Percentiles rank a stretch among this genome's conserved stretches.
Evolutionary conservation across 2,329 filamentous ascomycete genomes (phyloP).

Genomic region (Polytolypa hystricis): DNA sequence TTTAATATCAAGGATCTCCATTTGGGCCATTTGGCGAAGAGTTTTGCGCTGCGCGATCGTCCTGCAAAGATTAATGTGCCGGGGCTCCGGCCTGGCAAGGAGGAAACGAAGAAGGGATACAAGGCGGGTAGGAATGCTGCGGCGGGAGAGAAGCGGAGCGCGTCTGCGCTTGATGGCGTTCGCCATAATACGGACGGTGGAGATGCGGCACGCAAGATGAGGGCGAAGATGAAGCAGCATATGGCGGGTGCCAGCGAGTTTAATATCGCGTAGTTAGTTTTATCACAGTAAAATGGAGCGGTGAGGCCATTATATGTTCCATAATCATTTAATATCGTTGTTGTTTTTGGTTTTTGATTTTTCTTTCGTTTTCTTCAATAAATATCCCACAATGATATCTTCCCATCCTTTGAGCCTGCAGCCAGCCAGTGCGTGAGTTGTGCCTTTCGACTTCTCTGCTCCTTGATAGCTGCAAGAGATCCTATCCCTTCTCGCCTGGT

Average conservation of each 20-base stretch:
- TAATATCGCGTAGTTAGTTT: conserved; percentile 48
- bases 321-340: conserved; percentile 10
- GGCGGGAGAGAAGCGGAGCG: conserved; percentile 20
- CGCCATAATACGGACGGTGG: conserved; percentile 26
- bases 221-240: conserved; percentile 40
- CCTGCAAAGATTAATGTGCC: conserved; percentile 62
- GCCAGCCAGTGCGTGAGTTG: conserved; percentile 76
- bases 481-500: conserved; percentile 3
- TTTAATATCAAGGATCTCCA: conserved; percentile 91
- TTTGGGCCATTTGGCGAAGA: conserved; percentile 86
- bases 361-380: conserved; percentile 45
- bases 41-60: conserved; percentile 78
- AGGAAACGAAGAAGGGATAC: conserved; percentile 36
- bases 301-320: conserved; percentile 14
- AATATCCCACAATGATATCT: conserved; percentile 90
- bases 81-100: conserved; percentile 39
- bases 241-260: conserved; percentile 46
- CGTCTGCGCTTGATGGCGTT: conserved; percentile 13
- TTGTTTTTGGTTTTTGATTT: neutral
- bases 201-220: conserved; percentile 43
- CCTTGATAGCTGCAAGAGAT: conserved; percentile 44
- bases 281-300: too few species aligned
- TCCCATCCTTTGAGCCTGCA: conserved; percentile 86
- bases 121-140: conserved; percentile 32
- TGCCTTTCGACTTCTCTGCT: conserved; percentile 52